phyloP scores from a whole-genome alignment of 805 yeast genomes.

The Yarrowia sp. region DNA sequence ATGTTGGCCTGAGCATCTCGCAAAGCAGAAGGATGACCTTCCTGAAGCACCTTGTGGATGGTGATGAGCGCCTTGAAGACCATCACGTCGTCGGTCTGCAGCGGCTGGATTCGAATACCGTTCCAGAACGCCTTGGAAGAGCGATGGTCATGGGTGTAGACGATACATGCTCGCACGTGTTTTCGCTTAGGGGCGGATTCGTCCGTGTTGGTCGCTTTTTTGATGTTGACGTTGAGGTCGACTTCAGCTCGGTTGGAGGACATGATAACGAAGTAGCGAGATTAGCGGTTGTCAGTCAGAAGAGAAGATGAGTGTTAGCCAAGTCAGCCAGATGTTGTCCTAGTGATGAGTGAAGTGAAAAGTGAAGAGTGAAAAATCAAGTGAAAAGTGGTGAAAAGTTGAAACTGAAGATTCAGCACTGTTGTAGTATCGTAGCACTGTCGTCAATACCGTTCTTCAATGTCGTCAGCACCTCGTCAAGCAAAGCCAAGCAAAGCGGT shows the following conservation, averaged over 20 bases:
- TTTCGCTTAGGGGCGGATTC: constrained; percentile 93
- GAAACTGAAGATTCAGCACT: too few species aligned
- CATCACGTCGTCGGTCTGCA: constrained; percentile 79
- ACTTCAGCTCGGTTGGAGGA: constrained; percentile 36
- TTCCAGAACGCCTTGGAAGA: constrained; percentile 83
- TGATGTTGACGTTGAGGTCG: constrained; percentile 51
- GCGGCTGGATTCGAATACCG: constrained; percentile 71
- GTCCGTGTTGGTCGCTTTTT: constrained; percentile 81
- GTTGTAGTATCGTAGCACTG: too few species aligned
- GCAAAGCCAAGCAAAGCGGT: background rate
- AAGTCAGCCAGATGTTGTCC: too few species aligned
- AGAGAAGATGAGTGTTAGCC: too few species aligned
- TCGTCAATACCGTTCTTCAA: too few species aligned
- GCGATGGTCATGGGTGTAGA: constrained; percentile 94
- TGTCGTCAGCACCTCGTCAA: too few species aligned
- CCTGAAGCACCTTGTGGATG: constrained; percentile 91
- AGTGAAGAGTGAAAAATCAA: too few species aligned
- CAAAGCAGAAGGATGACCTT: constrained; percentile 87
- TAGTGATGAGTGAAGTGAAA: too few species aligned
- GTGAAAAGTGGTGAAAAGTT: too few species aligned
- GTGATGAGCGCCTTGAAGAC: constrained; percentile 81
- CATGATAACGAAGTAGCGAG: too few species aligned
- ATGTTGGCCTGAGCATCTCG: constrained; percentile 75
- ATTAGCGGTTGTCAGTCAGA: too few species aligned
- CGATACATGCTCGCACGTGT: constrained; percentile 93